These are phyloP conservation scores for Lasiodiplodia hormozganensis DNA, from an alignment of 2,329 filamentous ascomycete genomes.

Conservation along the genomic window DNA sequence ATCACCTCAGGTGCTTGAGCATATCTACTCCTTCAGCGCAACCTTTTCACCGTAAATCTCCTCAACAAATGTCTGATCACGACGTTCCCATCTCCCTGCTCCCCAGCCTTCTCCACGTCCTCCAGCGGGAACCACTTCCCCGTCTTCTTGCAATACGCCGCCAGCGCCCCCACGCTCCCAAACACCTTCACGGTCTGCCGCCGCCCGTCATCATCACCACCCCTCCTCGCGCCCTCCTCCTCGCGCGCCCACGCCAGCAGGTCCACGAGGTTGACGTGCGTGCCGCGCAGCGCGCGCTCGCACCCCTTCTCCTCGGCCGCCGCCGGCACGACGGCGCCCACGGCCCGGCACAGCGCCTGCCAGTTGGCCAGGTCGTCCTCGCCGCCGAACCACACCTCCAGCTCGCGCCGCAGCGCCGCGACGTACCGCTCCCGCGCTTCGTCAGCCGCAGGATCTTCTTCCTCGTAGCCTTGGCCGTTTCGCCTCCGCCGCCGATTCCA, in stretches of 20 bases:
- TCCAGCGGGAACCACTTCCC: slow-evolving; percentile 30
- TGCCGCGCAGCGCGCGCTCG: slow-evolving; percentile 13
- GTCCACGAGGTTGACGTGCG: slow-evolving; percentile 34
- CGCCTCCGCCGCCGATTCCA: not conserved
- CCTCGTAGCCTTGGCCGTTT: no score
- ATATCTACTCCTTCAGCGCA: not conserved
- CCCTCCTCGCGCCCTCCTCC: slow-evolving; percentile 8
- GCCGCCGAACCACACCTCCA: slow-evolving; percentile 32
- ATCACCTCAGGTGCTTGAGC: not conserved
- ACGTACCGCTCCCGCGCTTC: slow-evolving; percentile 32
- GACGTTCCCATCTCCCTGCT: slow-evolving; percentile 29
- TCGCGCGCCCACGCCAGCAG: slow-evolving; percentile 31
- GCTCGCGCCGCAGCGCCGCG: slow-evolving; percentile 31
- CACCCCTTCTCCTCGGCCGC: not conserved
- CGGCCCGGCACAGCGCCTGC: slow-evolving; percentile 33
- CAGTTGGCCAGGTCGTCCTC: slow-evolving; percentile 32
- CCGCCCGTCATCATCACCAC: not conserved
- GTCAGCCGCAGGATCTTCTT: not conserved
- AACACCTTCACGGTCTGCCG: slow-evolving; percentile 29
- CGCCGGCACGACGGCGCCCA: slow-evolving; percentile 4
- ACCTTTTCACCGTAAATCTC: slow-evolving; percentile 12
- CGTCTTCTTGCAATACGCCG: slow-evolving; percentile 28
- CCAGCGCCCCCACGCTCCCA: slow-evolving; percentile 26
- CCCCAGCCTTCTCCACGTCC: slow-evolving; percentile 22
- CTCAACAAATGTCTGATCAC: slow-evolving; percentile 33